These are phyloP conservation scores for Bipolaris victoriae DNA, from an alignment of 2,329 filamentous ascomycete genomes.

Conservation along the genomic window DNA sequence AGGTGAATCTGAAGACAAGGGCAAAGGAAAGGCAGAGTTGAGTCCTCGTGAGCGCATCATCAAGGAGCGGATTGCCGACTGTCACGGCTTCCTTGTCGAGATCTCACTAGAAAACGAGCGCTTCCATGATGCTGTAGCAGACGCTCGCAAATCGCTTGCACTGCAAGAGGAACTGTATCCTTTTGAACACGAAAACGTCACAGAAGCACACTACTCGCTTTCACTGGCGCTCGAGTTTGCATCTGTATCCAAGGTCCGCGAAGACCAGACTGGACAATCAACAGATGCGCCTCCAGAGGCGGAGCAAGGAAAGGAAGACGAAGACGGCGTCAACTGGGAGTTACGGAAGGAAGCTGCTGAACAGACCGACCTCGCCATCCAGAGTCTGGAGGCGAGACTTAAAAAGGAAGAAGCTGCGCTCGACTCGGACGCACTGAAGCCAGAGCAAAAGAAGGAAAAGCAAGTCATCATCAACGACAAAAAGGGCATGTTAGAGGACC, in stretches of 20 bases:
- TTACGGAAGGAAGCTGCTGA: conserved; percentile 73
- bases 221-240: conserved; percentile 94
- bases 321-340: conserved; percentile 68
- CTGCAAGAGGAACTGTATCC: conserved; percentile 81
- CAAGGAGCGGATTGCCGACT: conserved; percentile 88
- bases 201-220: conserved; percentile 95
- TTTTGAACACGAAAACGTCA: conserved; percentile 81
- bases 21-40: conserved; percentile 54
- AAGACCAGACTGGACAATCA: conserved; percentile 54
- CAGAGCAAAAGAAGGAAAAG: conserved; percentile 70
- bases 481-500: conserved; percentile 78
- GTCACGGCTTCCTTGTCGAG: conserved; percentile 90
- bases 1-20: conserved; percentile 48
- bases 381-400: conserved; percentile 73
- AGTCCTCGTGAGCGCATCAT: conserved; percentile 40
- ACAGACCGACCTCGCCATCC: conserved; percentile 76
- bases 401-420: conserved; percentile 72
- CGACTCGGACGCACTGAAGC: conserved; percentile 52
- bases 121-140: conserved; percentile 85
- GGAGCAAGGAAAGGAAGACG: conserved; percentile 42
- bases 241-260: conserved; percentile 70
- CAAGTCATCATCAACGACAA: conserved; percentile 68
- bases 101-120: conserved; percentile 97
- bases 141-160: conserved; percentile 77
- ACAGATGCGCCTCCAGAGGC: conserved; percentile 43